A percentile compares a stretch with the other conserved stretches of the same genome.
Evolutionary conservation across 2,329 filamentous ascomycete species (phyloP).

Genomic region (Alternaria panax): DNA sequence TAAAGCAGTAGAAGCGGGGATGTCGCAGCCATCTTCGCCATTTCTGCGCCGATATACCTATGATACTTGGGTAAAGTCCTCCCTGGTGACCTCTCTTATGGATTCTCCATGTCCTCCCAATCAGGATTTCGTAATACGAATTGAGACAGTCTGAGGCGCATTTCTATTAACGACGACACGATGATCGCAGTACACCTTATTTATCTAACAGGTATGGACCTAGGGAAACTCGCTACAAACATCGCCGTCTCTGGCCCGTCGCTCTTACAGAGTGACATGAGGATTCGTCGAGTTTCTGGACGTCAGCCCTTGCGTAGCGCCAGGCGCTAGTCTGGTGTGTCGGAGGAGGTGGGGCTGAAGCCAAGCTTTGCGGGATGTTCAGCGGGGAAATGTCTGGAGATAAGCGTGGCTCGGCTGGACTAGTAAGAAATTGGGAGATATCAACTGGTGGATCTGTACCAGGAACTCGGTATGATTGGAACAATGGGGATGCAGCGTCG

Average conservation of each 20-base stretch:
- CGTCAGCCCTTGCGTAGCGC: not conserved
- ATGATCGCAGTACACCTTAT: not conserved
- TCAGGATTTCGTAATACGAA: not conserved
- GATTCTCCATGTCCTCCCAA: not conserved
- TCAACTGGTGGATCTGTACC: constrained; percentile 1
- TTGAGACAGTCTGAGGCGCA: not conserved
- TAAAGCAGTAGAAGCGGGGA: constrained; percentile 4
- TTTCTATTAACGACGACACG: not conserved
- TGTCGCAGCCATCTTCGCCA: not conserved
- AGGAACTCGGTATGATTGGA: not conserved
- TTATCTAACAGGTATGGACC: not conserved
- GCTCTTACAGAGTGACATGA: not conserved
- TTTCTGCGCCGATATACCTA: not conserved
- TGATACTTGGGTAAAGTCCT: not conserved
- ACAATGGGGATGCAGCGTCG: too few relatives aligned
- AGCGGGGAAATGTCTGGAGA: not conserved
- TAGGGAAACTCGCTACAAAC: not conserved
- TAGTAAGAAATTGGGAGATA: not conserved
- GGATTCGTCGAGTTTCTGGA: not conserved
- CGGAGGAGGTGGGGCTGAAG: not conserved
- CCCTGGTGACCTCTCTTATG: not conserved
- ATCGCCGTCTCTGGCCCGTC: not conserved
- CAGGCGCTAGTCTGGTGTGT: not conserved
- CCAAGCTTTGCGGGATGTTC: constrained; percentile 1
- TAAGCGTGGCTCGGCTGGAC: not conserved